phyloP scores from a whole-genome alignment of 163 green algal genomes.

The Chlorella variabilis region DNA sequence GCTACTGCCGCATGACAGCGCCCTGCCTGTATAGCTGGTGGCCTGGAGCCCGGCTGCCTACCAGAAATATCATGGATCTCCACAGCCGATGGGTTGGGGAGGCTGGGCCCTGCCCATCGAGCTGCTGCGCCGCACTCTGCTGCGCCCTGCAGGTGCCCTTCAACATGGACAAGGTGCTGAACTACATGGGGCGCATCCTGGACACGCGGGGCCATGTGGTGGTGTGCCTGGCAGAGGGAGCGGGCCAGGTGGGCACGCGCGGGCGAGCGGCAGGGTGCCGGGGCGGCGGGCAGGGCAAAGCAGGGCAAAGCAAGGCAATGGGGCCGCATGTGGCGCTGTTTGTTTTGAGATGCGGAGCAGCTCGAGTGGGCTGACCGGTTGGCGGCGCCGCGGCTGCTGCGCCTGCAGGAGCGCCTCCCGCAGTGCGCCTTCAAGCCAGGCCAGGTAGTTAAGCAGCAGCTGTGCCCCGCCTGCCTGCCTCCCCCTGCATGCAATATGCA shows the following conservation, averaged over 20 bases:
- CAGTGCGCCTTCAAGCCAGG: conserved; percentile 8
- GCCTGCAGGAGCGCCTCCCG: conserved; percentile 13
- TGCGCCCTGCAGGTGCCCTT: conserved; percentile 74
- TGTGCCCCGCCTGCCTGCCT: not conserved
- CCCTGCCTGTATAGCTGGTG: not conserved
- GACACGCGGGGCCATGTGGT: conserved; percentile 60
- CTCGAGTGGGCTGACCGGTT: too few species aligned
- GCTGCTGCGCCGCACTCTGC: not conserved
- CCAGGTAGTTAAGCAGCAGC: not conserved
- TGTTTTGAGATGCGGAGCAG: not conserved
- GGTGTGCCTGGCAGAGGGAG: conserved; percentile 82
- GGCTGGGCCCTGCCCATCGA: too few species aligned
- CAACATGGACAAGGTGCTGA: conserved; percentile 79
- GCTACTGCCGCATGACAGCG: not conserved
- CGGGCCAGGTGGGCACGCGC: conserved; percentile 25
- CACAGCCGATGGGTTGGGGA: too few species aligned
- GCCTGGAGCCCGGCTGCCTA: too few species aligned
- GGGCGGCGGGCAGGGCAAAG: not conserved
- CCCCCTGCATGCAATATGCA: not conserved
- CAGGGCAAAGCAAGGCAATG: not conserved
- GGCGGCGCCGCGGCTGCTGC: not conserved
- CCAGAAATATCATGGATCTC: too few species aligned
- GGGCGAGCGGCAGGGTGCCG: not conserved
- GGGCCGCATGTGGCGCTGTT: not conserved
- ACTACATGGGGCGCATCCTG: conserved; percentile 82